phyloP scores from a whole-genome alignment of 2,329 filamentous ascomycete species.

The Aotearoamyces nothofagi region DNA sequence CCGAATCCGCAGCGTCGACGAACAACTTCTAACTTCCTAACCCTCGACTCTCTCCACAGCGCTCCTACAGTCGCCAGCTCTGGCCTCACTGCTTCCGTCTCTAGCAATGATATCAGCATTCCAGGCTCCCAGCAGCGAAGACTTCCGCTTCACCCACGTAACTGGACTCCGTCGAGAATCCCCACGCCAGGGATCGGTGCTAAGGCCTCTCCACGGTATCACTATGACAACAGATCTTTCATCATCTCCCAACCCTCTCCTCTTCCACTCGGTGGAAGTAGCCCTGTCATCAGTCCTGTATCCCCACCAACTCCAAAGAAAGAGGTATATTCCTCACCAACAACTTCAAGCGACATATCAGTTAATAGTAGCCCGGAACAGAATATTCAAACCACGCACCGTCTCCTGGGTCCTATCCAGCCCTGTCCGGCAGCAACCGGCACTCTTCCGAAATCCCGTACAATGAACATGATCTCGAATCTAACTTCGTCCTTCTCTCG shows the following conservation, averaged over 20 bases:
- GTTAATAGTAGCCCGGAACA: too few species aligned
- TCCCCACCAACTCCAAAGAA: conserved; percentile 1
- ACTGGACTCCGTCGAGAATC: conserved; percentile 1
- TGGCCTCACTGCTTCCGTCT: conserved; percentile 9
- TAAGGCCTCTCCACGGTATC: too few species aligned
- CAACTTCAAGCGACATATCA: too few species aligned
- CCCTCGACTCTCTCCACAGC: conserved; percentile 6
- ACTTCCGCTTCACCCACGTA: conserved; percentile 2
- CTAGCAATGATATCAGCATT: conserved; percentile 7
- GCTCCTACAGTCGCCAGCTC: conserved; percentile 10
- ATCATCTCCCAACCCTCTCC: too few species aligned
- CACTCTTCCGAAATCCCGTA: conserved; percentile 27
- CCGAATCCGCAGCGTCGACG: conserved; percentile 2
- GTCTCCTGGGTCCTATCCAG: background rate
- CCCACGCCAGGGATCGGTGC: conserved; percentile 2
- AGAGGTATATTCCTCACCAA: conserved; percentile 2
- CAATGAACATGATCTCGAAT: conserved; percentile 28
- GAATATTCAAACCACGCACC: background rate
- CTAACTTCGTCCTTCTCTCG: conserved; percentile 27
- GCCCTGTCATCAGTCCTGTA: background rate
- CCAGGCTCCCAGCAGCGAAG: conserved; percentile 1
- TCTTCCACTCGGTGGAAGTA: too few species aligned
- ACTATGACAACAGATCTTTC: too few species aligned
- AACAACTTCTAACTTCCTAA: conserved; percentile 1
- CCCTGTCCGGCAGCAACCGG: background rate